Evolutionary conservation across 176 grass and related monocot species (phyloP).

Genomic region (Oryza australiensis): DNA sequence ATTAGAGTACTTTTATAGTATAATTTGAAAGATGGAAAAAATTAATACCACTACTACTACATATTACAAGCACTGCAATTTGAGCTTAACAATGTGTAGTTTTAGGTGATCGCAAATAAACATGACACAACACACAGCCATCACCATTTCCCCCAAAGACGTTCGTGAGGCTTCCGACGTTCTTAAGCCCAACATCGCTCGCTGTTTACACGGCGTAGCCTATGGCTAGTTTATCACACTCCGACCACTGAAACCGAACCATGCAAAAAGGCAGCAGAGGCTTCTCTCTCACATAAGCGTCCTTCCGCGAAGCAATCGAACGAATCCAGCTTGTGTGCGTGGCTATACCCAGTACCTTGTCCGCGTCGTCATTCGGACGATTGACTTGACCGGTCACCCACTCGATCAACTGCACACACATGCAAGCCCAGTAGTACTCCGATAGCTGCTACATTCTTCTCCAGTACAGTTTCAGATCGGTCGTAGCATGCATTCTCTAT

Average conservation of each 20-base stretch:
- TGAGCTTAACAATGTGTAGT: not conserved
- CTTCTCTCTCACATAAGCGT: not conserved
- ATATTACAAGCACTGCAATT: not conserved
- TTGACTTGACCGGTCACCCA: not conserved
- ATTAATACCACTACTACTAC: not conserved
- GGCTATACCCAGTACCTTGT: not conserved
- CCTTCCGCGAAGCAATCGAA: not conserved
- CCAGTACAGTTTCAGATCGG: not conserved
- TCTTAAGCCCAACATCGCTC: not conserved
- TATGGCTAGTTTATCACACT: not conserved
- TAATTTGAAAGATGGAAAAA: not conserved
- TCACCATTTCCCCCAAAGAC: not conserved
- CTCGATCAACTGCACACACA: not conserved
- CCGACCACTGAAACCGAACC: not conserved
- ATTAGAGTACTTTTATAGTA: not conserved
- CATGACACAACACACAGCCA: too few relatives aligned
- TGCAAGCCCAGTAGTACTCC: not conserved
- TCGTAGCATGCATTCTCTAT: not conserved
- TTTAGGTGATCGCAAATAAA: not conserved
- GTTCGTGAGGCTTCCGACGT: not conserved
- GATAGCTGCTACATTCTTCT: not conserved
- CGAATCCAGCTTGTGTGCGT: not conserved
- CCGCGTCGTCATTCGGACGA: not conserved
- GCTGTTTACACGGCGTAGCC: not conserved
- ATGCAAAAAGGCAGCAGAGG: not conserved